Percentiles rank a stretch among this genome's conserved stretches.
phyloP scores from a whole-genome alignment of 225 moss, liverwort and hornwort genomes.

The Marchantia polymorpha region DNA sequence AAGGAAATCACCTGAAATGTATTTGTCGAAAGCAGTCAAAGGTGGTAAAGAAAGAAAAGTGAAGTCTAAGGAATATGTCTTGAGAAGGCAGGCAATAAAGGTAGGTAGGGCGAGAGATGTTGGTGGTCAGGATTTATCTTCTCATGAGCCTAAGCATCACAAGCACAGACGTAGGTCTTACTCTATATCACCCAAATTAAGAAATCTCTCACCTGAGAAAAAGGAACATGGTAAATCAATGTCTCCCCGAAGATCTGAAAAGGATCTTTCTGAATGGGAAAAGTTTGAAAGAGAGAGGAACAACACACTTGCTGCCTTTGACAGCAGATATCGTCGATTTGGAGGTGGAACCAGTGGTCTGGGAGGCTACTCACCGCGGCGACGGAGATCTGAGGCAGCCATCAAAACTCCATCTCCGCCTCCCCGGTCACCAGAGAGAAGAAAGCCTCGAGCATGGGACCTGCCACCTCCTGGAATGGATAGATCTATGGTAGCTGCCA shows the following conservation, averaged over 20 bases:
- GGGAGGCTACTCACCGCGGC: constrained; percentile 85
- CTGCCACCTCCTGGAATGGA: constrained; percentile 59
- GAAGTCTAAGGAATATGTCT: constrained; percentile 13
- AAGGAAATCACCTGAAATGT: constrained; percentile 21
- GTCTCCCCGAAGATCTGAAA: constrained; percentile 33
- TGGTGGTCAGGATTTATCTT: constrained; percentile 5
- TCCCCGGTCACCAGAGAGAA: constrained; percentile 60
- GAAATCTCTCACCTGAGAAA: constrained; percentile 7
- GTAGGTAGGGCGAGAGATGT: constrained; percentile 16
- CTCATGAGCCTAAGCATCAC: constrained; percentile 21
- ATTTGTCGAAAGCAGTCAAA: constrained; percentile 11
- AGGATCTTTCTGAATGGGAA: constrained; percentile 21
- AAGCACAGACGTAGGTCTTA: constrained; percentile 24
- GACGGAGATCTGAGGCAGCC: constrained; percentile 51
- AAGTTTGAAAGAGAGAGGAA: constrained; percentile 35
- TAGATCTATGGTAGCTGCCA: constrained; percentile 54
- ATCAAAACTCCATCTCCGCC: constrained; percentile 76
- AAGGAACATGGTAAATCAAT: constrained; percentile 31
- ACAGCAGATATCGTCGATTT: constrained; percentile 51
- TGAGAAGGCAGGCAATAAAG: constrained; percentile 22
- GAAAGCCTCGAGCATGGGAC: constrained; percentile 75
- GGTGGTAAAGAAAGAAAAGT: constrained; percentile 1
- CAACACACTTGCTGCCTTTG: constrained; percentile 26
- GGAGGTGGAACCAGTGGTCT: constrained; percentile 68
- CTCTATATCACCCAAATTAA: constrained; percentile 24